Conservation (phyloP, 23 red algal species). For the Gracilaria domingensis region DNA sequence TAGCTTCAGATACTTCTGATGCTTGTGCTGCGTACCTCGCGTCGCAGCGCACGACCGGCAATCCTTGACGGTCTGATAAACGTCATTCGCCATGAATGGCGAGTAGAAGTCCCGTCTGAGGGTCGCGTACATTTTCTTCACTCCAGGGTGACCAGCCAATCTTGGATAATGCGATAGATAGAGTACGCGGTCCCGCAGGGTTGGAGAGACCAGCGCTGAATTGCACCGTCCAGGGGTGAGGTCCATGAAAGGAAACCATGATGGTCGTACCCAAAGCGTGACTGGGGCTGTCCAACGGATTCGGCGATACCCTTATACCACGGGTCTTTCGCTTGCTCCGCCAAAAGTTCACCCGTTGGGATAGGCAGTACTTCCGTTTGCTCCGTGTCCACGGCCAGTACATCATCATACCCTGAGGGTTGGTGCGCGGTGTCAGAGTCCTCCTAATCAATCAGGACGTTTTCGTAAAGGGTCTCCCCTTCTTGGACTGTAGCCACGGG, state of each 20-base stretch:
- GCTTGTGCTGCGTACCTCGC: neutral
- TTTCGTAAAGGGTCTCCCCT: constrained; percentile 22
- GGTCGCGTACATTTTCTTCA: constrained; percentile 38
- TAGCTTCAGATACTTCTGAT: constrained; percentile 5
- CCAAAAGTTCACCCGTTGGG: constrained; percentile 17
- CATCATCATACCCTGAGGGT: neutral
- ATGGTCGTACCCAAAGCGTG: constrained; percentile 15
- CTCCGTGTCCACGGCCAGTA: constrained; percentile 1
- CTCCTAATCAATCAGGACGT: constrained; percentile 10
- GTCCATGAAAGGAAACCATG: constrained; percentile 30
- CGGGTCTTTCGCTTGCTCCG: constrained; percentile 28
- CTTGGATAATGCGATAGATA: constrained; percentile 45
- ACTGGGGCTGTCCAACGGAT: neutral
- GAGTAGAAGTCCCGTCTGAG: constrained; percentile 59
- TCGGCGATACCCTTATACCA: constrained; percentile 1
- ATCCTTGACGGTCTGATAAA: constrained; percentile 16
- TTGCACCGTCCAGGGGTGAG: constrained; percentile 35
- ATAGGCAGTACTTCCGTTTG: constrained; percentile 19
- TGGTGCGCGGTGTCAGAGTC: neutral
- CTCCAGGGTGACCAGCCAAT: constrained; percentile 58
- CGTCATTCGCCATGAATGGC: constrained; percentile 65
- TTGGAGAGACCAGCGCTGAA: constrained; percentile 28
- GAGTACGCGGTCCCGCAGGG: constrained; percentile 31
- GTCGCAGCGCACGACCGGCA: constrained; percentile 12
- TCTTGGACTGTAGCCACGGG: constrained; percentile 20